A percentile compares a stretch with the other conserved stretches of the same genome.
Conservation (phyloP, 306 rosid species). For the Vigna trinervia region DNA sequence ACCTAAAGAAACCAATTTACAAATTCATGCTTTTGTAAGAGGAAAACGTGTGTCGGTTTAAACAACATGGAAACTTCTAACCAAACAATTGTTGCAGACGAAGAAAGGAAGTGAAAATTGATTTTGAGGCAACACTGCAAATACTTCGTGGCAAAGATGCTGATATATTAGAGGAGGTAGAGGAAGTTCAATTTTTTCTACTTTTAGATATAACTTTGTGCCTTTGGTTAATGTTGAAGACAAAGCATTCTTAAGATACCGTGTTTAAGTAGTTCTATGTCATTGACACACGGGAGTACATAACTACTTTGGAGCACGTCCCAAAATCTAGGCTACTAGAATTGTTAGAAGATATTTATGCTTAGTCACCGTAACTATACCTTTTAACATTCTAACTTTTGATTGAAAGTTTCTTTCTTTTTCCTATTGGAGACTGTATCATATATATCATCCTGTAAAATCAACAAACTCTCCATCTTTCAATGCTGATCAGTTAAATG, state of each 20-base stretch:
- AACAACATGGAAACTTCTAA: too few relatives aligned
- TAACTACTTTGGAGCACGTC: slow-evolving; percentile 67
- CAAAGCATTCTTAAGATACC: slow-evolving; percentile 24
- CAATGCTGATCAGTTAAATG: not conserved
- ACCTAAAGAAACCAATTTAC: too few relatives aligned
- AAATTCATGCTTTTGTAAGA: too few relatives aligned
- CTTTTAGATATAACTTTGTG: slow-evolving; percentile 19
- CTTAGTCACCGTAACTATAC: slow-evolving; percentile 65
- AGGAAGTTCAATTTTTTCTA: slow-evolving; percentile 74
- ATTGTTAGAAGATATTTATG: slow-evolving; percentile 82
- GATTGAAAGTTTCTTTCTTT: slow-evolving; percentile 17
- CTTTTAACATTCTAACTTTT: slow-evolving; percentile 32
- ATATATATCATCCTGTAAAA: slow-evolving; percentile 38
- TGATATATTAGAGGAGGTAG: slow-evolving; percentile 74
- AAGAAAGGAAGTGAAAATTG: too few relatives aligned
- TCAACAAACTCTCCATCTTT: not conserved
- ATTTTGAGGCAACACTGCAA: slow-evolving; percentile 56
- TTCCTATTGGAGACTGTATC: not conserved
- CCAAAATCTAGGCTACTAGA: slow-evolving; percentile 77
- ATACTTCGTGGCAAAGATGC: slow-evolving; percentile 81
- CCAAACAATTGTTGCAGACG: too few relatives aligned
- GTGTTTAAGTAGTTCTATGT: slow-evolving; percentile 25
- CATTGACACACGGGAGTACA: slow-evolving; percentile 65
- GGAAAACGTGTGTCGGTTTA: too few relatives aligned
- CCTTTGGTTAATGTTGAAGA: slow-evolving; percentile 4